Evolutionary conservation across 2,329 filamentous ascomycete species (phyloP).

Genomic region (Xylaria sp.): DNA sequence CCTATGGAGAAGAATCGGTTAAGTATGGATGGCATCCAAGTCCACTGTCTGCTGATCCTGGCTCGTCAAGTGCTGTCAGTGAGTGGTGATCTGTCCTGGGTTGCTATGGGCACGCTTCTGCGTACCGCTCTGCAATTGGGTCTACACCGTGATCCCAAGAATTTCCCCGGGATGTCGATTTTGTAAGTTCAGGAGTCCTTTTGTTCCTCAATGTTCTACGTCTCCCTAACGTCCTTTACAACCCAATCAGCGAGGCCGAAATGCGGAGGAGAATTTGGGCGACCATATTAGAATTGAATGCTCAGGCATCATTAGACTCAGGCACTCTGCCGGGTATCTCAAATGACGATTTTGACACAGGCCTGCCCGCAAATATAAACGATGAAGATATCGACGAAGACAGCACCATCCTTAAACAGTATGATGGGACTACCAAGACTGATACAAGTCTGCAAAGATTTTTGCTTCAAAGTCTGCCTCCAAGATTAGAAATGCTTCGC

Average conservation of each 20-base stretch:
- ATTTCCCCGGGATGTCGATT: constrained; percentile 50
- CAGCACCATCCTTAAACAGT: background rate
- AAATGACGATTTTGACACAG: constrained; percentile 60
- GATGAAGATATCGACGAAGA: constrained; percentile 52
- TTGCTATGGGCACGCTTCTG: constrained; percentile 57
- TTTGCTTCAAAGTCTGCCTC: constrained; percentile 14
- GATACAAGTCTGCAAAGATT: constrained; percentile 24
- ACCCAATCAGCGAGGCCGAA: constrained; percentile 50
- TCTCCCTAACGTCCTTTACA: background rate
- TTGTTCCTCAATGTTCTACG: too few species aligned
- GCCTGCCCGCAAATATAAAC: constrained; percentile 60
- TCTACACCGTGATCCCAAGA: constrained; percentile 60
- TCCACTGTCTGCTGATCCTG: constrained; percentile 56
- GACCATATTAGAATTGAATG: constrained; percentile 60
- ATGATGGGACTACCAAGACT: constrained; percentile 5
- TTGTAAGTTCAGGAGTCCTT: constrained; percentile 38
- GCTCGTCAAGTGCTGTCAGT: constrained; percentile 55
- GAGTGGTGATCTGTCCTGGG: constrained; percentile 61
- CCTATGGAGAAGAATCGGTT: constrained; percentile 65
- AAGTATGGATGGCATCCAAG: constrained; percentile 63
- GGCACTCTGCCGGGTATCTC: constrained; percentile 60
- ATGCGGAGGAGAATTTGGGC: constrained; percentile 65
- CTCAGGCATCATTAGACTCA: constrained; percentile 59
- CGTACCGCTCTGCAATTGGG: constrained; percentile 62
- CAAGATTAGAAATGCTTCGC: constrained; percentile 23